Evolutionary conservation across 2,329 filamentous ascomycete species (phyloP).

Genomic region (Cladosporium sp.): DNA sequence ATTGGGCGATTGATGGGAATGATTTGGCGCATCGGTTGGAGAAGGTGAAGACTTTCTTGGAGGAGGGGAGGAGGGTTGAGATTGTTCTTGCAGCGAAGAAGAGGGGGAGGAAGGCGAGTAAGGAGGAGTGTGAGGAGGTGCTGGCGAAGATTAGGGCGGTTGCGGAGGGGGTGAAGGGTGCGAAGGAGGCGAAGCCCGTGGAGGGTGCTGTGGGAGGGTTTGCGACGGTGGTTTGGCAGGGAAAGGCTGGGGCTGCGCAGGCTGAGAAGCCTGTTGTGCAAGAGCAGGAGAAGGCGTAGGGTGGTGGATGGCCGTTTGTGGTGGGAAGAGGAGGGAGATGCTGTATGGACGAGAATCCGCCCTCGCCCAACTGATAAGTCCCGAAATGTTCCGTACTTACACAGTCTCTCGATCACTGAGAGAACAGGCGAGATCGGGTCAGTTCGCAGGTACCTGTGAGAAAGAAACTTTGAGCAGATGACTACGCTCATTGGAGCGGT

Average conservation of each 20-base stretch:
- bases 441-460: neutral
- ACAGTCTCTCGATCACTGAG: neutral
- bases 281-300: neutral
- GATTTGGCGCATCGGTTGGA: constrained; percentile 73
- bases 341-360: too few relatives aligned
- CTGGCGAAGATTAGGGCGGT: constrained; percentile 53
- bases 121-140: constrained; percentile 62
- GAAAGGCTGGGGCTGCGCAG: constrained; percentile 23
- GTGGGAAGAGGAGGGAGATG: neutral
- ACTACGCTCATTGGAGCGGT: neutral
- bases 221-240: constrained; percentile 50
- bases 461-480: neutral
- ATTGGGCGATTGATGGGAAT: constrained; percentile 78
- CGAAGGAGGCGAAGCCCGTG: constrained; percentile 47
- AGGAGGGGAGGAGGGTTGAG: constrained; percentile 74
- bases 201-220: constrained; percentile 50
- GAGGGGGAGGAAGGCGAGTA: constrained; percentile 59
- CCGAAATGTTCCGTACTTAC: neutral
- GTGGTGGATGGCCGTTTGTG: neutral
- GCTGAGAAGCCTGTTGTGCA: neutral
- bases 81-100: constrained; percentile 69
- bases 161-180: constrained; percentile 45
- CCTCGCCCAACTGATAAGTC: neutral
- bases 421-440: neutral
- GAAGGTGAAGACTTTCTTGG: constrained; percentile 67